These are phyloP conservation scores for Cardamine occulta DNA, from an alignment of 345 rosid species.

Conservation along the genomic window DNA sequence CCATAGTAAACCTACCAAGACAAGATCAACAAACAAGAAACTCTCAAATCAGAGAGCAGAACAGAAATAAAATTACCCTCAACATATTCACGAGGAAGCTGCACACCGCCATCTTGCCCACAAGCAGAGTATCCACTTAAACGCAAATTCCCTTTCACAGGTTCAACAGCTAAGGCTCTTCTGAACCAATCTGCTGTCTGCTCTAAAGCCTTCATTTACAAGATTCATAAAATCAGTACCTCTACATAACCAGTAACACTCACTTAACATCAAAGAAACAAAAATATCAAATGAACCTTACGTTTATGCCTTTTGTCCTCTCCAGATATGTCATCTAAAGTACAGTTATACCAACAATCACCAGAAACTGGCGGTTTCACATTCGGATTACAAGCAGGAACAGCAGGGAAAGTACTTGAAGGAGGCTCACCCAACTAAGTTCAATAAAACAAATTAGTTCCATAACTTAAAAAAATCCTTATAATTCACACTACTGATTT, in stretches of 20 bases:
- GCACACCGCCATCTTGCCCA: slow-evolving; percentile 99
- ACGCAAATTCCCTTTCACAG: slow-evolving; percentile 94
- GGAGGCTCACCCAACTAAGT: slow-evolving; percentile 94
- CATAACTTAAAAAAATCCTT: not conserved
- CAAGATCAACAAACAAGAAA: slow-evolving; percentile 6
- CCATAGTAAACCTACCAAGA: slow-evolving; percentile 11
- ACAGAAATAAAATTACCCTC: slow-evolving; percentile 64
- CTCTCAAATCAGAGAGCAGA: slow-evolving; percentile 16
- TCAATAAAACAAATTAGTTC: slow-evolving; percentile 32
- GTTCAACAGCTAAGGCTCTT: slow-evolving; percentile 93
- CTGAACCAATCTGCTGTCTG: slow-evolving; percentile 94
- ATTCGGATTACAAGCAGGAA: slow-evolving; percentile 78
- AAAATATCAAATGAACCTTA: slow-evolving; percentile 59
- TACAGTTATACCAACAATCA: slow-evolving; percentile 99
- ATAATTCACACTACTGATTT: slow-evolving; percentile 1
- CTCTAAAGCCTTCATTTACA: slow-evolving; percentile 78
- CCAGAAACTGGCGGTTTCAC: slow-evolving; percentile 77
- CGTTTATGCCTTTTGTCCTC: slow-evolving; percentile 87
- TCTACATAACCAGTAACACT: slow-evolving; percentile 21
- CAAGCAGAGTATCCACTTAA: slow-evolving; percentile 99
- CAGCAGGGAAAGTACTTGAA: slow-evolving; percentile 49
- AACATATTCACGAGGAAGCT: slow-evolving; percentile 90
- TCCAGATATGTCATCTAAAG: slow-evolving; percentile 86
- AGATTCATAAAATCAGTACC: slow-evolving; percentile 40
- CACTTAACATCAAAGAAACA: slow-evolving; percentile 2